Evolutionary conservation across 2,329 filamentous ascomycete genomes (phyloP).

Genomic region (Xylaria sp.): DNA sequence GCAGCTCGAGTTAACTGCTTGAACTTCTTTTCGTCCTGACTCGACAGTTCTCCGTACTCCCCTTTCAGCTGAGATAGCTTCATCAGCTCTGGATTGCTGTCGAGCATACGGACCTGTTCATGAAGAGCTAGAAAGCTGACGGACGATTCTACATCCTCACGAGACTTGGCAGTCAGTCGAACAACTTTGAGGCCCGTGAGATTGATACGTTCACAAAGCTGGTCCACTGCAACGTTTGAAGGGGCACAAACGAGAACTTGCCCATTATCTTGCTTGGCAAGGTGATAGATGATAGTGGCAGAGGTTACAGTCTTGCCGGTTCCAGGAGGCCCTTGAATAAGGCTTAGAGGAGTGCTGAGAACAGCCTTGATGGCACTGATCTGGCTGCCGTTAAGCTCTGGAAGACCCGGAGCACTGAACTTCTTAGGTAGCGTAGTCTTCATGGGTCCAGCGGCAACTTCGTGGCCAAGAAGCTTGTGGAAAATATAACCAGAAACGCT

Average conservation of each 20-base stretch:
- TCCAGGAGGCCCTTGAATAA: constrained; percentile 96
- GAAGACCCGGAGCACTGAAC: constrained; percentile 92
- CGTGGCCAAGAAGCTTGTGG: constrained; percentile 93
- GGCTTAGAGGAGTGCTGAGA: constrained; percentile 88
- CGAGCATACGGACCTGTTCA: constrained; percentile 97
- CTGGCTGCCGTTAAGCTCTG: constrained; percentile 94
- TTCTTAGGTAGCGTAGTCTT: constrained; percentile 96
- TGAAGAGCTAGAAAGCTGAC: constrained; percentile 95
- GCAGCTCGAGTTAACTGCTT: constrained; percentile 94
- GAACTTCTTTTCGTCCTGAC: constrained; percentile 98
- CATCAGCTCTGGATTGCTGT: constrained; percentile 91
- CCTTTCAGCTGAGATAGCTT: constrained; percentile 94
- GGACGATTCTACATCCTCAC: constrained; percentile 98
- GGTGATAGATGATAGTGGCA: constrained; percentile 97
- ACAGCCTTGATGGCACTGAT: constrained; percentile 97
- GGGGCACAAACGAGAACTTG: constrained; percentile 97
- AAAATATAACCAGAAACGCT: constrained; percentile 99
- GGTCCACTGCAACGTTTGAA: constrained; percentile 97
- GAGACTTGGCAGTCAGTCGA: constrained; percentile 97
- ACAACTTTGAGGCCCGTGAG: constrained; percentile 95
- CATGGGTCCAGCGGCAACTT: constrained; percentile 93
- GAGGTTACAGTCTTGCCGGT: constrained; percentile 99
- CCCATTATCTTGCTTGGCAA: constrained; percentile 93
- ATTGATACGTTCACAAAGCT: constrained; percentile 97
- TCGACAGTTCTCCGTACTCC: constrained; percentile 90